Evolutionary conservation across 768 basidiomycete species (phyloP).

Genomic region (Cystofilobasidium ferigula): DNA sequence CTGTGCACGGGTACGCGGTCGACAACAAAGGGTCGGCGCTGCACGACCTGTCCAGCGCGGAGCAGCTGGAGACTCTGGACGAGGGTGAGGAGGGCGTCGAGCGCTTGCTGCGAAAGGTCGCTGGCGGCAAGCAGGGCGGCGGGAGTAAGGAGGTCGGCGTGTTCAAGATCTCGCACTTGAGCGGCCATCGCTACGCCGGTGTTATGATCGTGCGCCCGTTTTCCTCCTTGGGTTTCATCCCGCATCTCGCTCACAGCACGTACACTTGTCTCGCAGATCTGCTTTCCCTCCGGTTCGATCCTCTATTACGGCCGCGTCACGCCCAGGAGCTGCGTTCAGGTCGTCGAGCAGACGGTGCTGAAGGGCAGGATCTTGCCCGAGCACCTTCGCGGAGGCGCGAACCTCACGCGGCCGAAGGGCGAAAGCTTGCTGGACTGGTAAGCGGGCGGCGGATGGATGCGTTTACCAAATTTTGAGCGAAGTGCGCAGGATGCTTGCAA

Average conservation of each 20-base stretch:
- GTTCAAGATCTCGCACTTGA: constrained; percentile 76
- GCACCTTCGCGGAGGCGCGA: constrained; percentile 73
- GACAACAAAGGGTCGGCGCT: constrained; percentile 31
- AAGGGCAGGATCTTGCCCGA: constrained; percentile 72
- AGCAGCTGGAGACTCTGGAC: constrained; percentile 51
- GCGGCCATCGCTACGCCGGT: constrained; percentile 86
- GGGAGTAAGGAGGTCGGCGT: constrained; percentile 56
- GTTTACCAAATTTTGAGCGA: too few relatives aligned
- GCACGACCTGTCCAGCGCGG: constrained; percentile 36
- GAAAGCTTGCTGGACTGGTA: constrained; percentile 35
- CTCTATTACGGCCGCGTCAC: constrained; percentile 93
- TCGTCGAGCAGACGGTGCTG: constrained; percentile 65
- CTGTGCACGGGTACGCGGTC: constrained; percentile 31
- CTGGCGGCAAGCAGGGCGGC: constrained; percentile 45
- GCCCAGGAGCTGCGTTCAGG: constrained; percentile 59
- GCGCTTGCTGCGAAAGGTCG: constrained; percentile 45
- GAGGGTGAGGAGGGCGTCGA: constrained; percentile 49
- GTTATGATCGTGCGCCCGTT: constrained; percentile 76
- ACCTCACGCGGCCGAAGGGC: constrained; percentile 43
- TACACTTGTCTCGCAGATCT: constrained; percentile 59
- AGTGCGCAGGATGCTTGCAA: too few relatives aligned
- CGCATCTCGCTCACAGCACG: background rate
- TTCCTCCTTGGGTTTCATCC: background rate
- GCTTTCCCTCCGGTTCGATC: constrained; percentile 70
- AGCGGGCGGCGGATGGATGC: too few relatives aligned